Percentiles rank a stretch among this genome's conserved stretches.
phyloP scores from a whole-genome alignment of 805 yeast species.

The Candida germanica region DNA sequence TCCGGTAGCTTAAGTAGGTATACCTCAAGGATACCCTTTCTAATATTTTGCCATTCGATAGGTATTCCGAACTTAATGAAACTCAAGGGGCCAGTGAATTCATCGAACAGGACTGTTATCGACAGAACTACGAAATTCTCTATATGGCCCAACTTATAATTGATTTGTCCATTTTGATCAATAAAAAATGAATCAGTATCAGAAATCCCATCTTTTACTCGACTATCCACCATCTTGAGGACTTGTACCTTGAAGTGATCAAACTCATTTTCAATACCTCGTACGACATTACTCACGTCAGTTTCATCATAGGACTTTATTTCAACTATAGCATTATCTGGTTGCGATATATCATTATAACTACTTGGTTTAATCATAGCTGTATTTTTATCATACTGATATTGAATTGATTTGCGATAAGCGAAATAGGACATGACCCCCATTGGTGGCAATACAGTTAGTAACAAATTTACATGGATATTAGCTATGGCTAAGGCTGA shows the following conservation, averaged over 20 bases:
- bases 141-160: conserved; percentile 10
- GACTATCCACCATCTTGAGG: conserved; percentile 20
- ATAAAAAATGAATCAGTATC: conserved; percentile 16
- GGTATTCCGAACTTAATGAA: conserved; percentile 38
- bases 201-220: conserved; percentile 25
- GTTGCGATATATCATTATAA: conserved; percentile 1
- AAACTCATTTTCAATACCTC: conserved; percentile 37
- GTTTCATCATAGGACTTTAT: conserved; percentile 29
- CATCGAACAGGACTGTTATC: conserved; percentile 7
- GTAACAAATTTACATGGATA: conserved; percentile 32
- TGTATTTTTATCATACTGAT: conserved; percentile 7
- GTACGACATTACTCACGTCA: conserved; percentile 24
- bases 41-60: conserved; percentile 23
- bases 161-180: conserved; percentile 32
- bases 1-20: conserved; percentile 24
- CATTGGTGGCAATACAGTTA: conserved; percentile 38
- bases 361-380: not conserved
- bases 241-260: conserved; percentile 32
- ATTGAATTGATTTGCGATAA: conserved; percentile 11
- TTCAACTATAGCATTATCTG: conserved; percentile 1
- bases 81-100: conserved; percentile 7
- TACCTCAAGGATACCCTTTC: conserved; percentile 33
- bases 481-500: conserved; percentile 29
- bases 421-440: conserved; percentile 25
- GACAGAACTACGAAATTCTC: conserved; percentile 14